Base-by-base conservation (phyloP, 768 basidiomycete genomes). In the Rickenella mellea region DNA sequence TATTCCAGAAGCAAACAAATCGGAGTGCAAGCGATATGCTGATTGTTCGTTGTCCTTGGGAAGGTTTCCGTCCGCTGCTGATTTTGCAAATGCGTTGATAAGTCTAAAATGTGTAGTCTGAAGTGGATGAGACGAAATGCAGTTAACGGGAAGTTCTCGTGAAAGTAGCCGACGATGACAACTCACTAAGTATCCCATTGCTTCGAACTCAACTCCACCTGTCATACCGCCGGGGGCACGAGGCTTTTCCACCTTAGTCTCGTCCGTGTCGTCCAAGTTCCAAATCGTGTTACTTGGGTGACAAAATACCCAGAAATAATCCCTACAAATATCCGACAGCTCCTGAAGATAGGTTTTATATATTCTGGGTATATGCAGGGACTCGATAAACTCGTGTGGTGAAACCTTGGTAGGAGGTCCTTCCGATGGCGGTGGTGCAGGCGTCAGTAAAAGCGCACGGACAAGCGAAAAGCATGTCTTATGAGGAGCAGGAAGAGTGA, bases 151-250 rank as follows among this genome's bases (percentile, higher is more conserved):
- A 15, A 5, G 19, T 10, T 19, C 31, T 12, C 22, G 28, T 41
- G 41, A 46, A 26, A 11, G 21, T 21, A 38, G 11, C 9, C 17
- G 30, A 35, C 10, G 29, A 22, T 19, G 27, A 41, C n/a, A 31
- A 67, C 87, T 50, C 53, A 98, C 94, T 54, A 93, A 78, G 61
- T 97, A 98, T 12, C 75, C 74, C 80, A 97, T 94, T 4, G 94
- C 94, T 64, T 99, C 96, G 55, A 83, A 93, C 56, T 99, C 96
- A 10, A 99, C 96, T 5, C 96, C 96, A 5, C 94, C 96, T 0
- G 96, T 97, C 81, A 98, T 97, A 12, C 96, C 94, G 5, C 92
- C 90, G 2, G 96, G 96, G 10, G 96, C 94, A 43, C 85, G 72
- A 11, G 91, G 91, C 55, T 81, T 85, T 62, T 96, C 93, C 4